Evolutionary conservation across 1,284 basidiomycete genomes (phyloP).

Genomic region (Agroathelia rolfsii): DNA sequence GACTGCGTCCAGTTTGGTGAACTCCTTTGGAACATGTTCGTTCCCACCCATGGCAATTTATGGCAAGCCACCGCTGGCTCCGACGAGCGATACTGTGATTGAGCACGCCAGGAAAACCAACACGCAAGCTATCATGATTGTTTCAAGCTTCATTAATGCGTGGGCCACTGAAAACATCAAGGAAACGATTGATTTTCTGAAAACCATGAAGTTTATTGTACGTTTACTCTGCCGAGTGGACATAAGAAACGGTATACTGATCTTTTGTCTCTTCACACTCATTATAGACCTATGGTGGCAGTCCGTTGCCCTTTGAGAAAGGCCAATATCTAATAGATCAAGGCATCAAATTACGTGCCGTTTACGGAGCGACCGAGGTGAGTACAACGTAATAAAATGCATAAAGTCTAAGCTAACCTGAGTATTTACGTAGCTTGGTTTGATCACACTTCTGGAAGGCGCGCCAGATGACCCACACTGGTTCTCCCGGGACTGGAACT

Average conservation of each 20-base stretch:
- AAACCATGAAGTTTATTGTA: constrained; percentile 21
- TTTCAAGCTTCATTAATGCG: constrained; percentile 27
- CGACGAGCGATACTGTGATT: constrained; percentile 23
- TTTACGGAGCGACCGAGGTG: constrained; percentile 26
- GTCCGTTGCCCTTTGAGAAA: constrained; percentile 17
- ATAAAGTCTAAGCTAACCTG: no score
- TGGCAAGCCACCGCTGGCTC: constrained; percentile 17
- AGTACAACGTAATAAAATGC: no score
- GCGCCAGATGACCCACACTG: constrained; percentile 2
- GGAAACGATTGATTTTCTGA: constrained; percentile 19
- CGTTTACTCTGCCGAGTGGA: no score
- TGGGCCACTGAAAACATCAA: constrained; percentile 20
- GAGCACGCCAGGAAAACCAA: constrained; percentile 20
- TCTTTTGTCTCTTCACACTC: neutral
- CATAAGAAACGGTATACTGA: neutral
- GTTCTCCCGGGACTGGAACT: constrained; percentile 21
- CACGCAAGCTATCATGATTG: constrained; percentile 19
- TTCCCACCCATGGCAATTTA: constrained; percentile 7
- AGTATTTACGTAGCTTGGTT: no score
- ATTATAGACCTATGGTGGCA: constrained; percentile 17
- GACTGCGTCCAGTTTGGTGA: no score
- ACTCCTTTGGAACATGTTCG: no score
- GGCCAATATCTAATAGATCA: constrained; percentile 18
- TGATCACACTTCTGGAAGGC: no score
- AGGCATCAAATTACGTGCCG: constrained; percentile 19